Conservation (phyloP, 2,329 filamentous ascomycete genomes). For the Nemania bipapillata region DNA sequence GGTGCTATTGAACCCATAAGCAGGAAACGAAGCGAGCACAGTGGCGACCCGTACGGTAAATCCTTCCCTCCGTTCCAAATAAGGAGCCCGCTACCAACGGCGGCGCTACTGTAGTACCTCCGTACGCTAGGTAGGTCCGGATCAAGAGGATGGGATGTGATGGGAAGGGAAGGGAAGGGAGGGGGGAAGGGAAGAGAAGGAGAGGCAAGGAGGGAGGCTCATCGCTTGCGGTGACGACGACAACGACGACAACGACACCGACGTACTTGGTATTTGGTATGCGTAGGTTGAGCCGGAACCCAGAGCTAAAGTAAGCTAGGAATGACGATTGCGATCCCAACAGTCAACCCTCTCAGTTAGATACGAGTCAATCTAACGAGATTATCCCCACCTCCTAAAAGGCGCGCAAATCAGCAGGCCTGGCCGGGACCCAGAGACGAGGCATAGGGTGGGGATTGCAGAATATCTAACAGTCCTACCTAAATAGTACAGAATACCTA, state of each 20-base stretch:
- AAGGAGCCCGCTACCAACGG: constrained; percentile 20
- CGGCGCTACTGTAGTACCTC: constrained; percentile 19
- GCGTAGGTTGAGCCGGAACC: constrained; percentile 10
- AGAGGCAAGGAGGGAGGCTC: not conserved
- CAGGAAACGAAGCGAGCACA: constrained; percentile 24
- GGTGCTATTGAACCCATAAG: constrained; percentile 23
- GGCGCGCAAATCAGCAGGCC: constrained; percentile 11
- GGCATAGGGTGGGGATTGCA: constrained; percentile 13
- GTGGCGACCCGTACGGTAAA: constrained; percentile 28
- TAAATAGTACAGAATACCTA: not conserved
- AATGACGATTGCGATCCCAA: constrained; percentile 25
- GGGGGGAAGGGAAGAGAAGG: not conserved
- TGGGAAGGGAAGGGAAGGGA: too few species aligned
- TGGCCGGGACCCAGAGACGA: not conserved
- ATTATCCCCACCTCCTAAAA: constrained; percentile 24
- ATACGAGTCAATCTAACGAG: constrained; percentile 23
- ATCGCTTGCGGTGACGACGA: constrained; percentile 27
- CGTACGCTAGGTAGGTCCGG: not conserved
- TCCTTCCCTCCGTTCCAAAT: constrained; percentile 35
- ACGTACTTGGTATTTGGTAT: too few species aligned
- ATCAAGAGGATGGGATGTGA: not conserved
- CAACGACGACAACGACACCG: constrained; percentile 26
- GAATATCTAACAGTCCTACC: constrained; percentile 14
- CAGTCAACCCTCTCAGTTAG: constrained; percentile 6
- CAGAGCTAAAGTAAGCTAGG: constrained; percentile 8